These are phyloP conservation scores for Pyrus communis DNA, from an alignment of 306 rosid genomes.

Conservation along the genomic window DNA sequence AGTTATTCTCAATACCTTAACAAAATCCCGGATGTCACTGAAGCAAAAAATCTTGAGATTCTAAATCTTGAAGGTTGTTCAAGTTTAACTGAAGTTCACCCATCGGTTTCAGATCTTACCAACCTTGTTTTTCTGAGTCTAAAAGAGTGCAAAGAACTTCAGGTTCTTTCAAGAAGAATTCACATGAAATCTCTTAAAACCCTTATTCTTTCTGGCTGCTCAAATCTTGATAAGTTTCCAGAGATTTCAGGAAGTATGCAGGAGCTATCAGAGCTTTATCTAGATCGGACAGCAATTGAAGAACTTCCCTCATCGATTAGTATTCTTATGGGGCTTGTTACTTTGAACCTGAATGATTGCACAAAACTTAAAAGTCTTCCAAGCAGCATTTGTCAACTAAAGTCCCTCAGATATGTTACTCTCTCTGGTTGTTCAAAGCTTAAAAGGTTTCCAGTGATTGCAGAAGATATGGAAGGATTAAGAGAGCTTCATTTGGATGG, in stretches of 20 bases:
- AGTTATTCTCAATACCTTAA: not conserved
- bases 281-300: not conserved
- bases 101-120: not conserved
- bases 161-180: too few species aligned
- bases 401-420: not conserved
- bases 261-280: not conserved
- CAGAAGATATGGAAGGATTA: not conserved
- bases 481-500: not conserved
- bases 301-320: not conserved
- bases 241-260: constrained; percentile 7
- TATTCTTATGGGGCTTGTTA: not conserved
- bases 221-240: not conserved
- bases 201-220: not conserved
- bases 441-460: not conserved
- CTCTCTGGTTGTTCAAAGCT: not conserved
- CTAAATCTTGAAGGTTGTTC: not conserved
- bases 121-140: too few species aligned
- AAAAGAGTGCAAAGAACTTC: too few species aligned
- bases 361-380: not conserved
- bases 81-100: constrained; percentile 1
- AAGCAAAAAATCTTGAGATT: not conserved
- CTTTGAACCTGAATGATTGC: not conserved
- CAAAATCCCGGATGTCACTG: constrained; percentile 9
- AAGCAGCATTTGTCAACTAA: not conserved
- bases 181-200: not conserved